Percentiles rank a stretch among this genome's conserved stretches.
phyloP scores from a whole-genome alignment of 495 filamentous ascomycete species.

The Daldinia bambusicola region DNA sequence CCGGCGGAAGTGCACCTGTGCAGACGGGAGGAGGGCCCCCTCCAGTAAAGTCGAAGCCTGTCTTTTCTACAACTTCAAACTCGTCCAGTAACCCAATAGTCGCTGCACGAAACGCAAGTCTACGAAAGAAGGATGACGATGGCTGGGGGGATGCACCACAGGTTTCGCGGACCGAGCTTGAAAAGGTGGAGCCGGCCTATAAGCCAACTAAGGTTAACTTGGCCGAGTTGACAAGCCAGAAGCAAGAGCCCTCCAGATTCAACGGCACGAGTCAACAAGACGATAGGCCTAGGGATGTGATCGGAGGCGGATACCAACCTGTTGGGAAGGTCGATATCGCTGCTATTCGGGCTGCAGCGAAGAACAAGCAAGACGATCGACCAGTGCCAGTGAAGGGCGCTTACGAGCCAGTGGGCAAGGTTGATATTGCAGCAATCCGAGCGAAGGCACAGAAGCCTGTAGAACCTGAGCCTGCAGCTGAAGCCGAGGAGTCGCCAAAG shows the following conservation, averaged over 20 bases:
- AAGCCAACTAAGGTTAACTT: conserved; percentile 95
- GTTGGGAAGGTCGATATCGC: conserved; percentile 97
- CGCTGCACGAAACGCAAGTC: conserved; percentile 59
- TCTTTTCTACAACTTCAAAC: conserved; percentile 77
- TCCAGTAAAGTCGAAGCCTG: conserved; percentile 83
- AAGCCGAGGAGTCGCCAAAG: conserved; percentile 60
- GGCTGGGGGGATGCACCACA: conserved; percentile 95
- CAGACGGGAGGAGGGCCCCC: conserved; percentile 68
- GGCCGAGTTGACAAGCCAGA: conserved; percentile 74
- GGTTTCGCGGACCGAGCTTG: conserved; percentile 83
- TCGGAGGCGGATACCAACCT: conserved; percentile 93
- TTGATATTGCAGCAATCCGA: conserved; percentile 93
- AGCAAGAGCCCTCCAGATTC: conserved; percentile 68
- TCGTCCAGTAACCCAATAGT: conserved; percentile 70
- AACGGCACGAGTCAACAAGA: conserved; percentile 52
- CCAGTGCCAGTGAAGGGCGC: conserved; percentile 87
- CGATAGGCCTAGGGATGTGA: conserved; percentile 67
- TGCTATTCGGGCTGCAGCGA: conserved; percentile 82
- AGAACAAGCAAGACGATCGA: conserved; percentile 75
- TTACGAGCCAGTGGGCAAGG: conserved; percentile 93
- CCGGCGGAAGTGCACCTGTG: conserved; percentile 62
- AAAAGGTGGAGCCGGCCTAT: conserved; percentile 93
- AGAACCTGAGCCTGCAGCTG: conserved; percentile 52
- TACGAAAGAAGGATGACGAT: conserved; percentile 67
- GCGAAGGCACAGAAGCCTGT: conserved; percentile 76